A percentile compares a stretch with the other conserved stretches of the same genome.
Evolutionary conservation across 352 stramenopile species (phyloP).

Genomic region (Peronospora belbahrii): DNA sequence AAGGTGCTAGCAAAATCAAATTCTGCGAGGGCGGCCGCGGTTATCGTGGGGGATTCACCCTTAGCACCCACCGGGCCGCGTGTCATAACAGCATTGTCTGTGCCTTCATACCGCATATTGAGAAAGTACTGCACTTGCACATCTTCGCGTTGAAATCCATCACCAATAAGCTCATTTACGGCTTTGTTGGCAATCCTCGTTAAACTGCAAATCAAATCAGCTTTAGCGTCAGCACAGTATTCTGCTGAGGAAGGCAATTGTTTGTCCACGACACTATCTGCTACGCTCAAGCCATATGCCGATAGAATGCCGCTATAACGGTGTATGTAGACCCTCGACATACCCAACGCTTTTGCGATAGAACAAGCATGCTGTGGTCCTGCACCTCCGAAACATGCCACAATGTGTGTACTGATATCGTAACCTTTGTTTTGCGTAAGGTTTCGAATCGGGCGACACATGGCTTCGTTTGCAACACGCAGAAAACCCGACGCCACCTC

Average conservation of each 20-base stretch:
- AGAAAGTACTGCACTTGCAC: conserved; percentile 93
- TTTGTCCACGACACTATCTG: conserved; percentile 96
- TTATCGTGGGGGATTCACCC: conserved; percentile 23
- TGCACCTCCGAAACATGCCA: conserved; percentile 98
- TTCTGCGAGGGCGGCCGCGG: conserved; percentile 25
- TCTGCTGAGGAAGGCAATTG: conserved; percentile 84
- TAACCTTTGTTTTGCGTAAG: conserved; percentile 97
- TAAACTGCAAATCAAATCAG: conserved; percentile 37
- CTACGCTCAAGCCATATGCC: conserved; percentile 95
- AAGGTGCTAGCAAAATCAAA: conserved; percentile 89
- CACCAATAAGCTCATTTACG: conserved; percentile 57
- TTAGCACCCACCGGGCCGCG: conserved; percentile 49
- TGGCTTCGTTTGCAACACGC: conserved; percentile 97
- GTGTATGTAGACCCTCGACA: conserved; percentile 97
- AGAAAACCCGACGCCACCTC: conserved; percentile 97
- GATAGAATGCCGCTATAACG: conserved; percentile 98
- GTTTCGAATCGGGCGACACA: conserved; percentile 99
- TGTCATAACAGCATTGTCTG: conserved; percentile 97
- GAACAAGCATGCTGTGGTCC: conserved; percentile 97
- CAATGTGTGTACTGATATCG: conserved; percentile 93
- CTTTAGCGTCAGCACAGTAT: conserved; percentile 53
- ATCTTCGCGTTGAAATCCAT: conserved; percentile 84
- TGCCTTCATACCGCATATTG: conserved; percentile 98
- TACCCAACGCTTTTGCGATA: conserved; percentile 93
- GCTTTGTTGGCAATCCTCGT: conserved; percentile 50